phyloP scores from a whole-genome alignment of 164 flowering plant species.

The Sextonia rubra region DNA sequence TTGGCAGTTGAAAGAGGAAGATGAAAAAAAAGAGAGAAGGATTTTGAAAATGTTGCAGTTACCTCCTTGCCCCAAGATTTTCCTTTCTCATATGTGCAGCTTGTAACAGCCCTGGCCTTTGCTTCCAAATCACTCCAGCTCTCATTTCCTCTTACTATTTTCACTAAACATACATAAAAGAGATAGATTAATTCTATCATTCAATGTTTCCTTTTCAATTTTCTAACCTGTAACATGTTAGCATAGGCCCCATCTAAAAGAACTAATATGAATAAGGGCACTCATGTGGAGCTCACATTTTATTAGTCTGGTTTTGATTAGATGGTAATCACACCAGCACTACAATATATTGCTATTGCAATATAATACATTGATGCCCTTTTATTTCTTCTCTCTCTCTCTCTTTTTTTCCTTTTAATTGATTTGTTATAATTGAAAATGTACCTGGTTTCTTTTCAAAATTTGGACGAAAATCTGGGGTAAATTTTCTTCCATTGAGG shows the following conservation, averaged over 20 bases:
- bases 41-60: neutral
- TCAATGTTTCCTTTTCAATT: neutral
- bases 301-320: too few species aligned
- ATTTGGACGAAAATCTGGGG: slow-evolving; percentile 13
- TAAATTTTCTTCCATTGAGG: slow-evolving; percentile 25
- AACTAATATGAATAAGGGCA: too few species aligned
- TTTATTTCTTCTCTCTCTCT: too few species aligned
- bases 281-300: too few species aligned
- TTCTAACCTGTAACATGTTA: neutral
- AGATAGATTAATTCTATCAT: neutral
- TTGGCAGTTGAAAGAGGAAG: neutral
- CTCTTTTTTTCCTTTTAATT: too few species aligned
- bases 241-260: too few species aligned
- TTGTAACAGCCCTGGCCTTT: slow-evolving; percentile 20
- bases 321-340: neutral
- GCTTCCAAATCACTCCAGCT: slow-evolving; percentile 19
- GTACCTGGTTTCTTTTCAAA: slow-evolving; percentile 10
- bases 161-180: neutral
- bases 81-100: slow-evolving; percentile 21
- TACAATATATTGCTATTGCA: too few species aligned
- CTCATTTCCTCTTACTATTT: slow-evolving; percentile 14
- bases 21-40: neutral
- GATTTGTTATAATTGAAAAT: neutral
- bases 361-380: neutral
- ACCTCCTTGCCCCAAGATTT: slow-evolving; percentile 28